Conservation (phyloP, 2,329 filamentous ascomycete species). For the Colletotrichum somersetense region DNA sequence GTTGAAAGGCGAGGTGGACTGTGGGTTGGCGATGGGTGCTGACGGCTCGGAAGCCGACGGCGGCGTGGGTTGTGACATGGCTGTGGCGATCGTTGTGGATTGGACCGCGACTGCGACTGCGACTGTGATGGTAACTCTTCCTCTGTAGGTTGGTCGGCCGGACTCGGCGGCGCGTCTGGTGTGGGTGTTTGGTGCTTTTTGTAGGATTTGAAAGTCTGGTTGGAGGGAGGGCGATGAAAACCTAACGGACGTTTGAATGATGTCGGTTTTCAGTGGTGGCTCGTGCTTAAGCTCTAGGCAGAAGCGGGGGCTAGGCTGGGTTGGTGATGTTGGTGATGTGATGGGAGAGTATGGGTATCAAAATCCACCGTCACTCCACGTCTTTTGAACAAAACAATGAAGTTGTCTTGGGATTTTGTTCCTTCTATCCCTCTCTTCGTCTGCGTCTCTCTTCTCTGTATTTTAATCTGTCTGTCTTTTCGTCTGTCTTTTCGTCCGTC, state of each 20-base stretch:
- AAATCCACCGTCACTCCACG: too few species aligned
- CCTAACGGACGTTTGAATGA: too few species aligned
- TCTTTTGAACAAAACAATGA: too few species aligned
- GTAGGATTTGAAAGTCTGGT: too few species aligned
- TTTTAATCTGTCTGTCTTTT: background rate
- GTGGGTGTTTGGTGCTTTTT: too few species aligned
- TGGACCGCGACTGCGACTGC: background rate
- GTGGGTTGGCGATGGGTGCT: constrained; percentile 14
- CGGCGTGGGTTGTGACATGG: constrained; percentile 26
- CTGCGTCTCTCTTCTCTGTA: too few species aligned
- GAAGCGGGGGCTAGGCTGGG: constrained; percentile 12
- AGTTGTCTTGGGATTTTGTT: too few species aligned
- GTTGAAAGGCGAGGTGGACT: constrained; percentile 44
- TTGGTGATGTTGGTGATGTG: too few species aligned
- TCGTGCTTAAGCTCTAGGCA: constrained; percentile 23
- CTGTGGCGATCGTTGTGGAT: background rate
- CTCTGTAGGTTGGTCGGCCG: background rate
- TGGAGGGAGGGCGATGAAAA: too few species aligned
- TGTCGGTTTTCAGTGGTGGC: background rate
- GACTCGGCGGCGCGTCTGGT: too few species aligned
- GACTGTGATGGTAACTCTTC: background rate
- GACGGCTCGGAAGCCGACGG: background rate
- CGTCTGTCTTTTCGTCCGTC: too few species aligned
- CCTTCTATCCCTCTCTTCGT: background rate
- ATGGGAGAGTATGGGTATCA: too few species aligned